Evolutionary conservation across 192 early-diverging fungal species (phyloP), one percentile per base, ranked within the genome.

Genomic region (Coemansia erecta): DNA sequence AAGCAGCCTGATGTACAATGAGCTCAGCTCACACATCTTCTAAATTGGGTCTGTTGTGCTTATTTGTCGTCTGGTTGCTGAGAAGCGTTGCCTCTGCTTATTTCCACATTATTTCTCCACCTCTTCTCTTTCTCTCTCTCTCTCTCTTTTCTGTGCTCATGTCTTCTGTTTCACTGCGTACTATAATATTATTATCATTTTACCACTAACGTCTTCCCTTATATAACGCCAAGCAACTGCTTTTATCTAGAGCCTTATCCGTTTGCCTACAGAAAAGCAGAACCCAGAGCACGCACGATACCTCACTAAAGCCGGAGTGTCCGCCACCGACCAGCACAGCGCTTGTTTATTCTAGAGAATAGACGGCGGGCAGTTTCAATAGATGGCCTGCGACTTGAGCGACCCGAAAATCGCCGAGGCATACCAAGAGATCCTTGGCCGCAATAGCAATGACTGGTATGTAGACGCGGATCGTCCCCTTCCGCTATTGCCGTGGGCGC

Each of bases 401-500:
- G 68, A 77, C 52, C 64, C 68, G 14, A 47, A 63, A 46, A 77
- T 77, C 21, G 48, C 68, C 41, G 64, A 70, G 37, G 61, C 68
- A n/a, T 77, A 77, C 60, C 48, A 49, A 56, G 59, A 48, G 17
- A 63, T 77, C 18, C 60, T 77, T 42, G 63, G 56, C 44, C 17
- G 41, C 35, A 64, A 77, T 58, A 64, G 50, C 37, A 59, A 60
- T 48, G 74, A 77, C 61, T 77, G 74, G 74, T 77, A 70, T 53
- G 74, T 33, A 44, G 15, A 24, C 21, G 8, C 19, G 28, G 23
- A 24, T 49, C 18, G 22, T 44, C 17, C 17, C n/a, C 8, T 23
- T 49, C n/a, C 24, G 19, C 22, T 49, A 13, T 22, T 23, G 9
- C 8, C 2, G 18, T 47, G n/a, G 46, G 17, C 8, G 8, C n/a